Base-by-base conservation (phyloP, 495 filamentous ascomycete species). In the Penicillium daleae region DNA sequence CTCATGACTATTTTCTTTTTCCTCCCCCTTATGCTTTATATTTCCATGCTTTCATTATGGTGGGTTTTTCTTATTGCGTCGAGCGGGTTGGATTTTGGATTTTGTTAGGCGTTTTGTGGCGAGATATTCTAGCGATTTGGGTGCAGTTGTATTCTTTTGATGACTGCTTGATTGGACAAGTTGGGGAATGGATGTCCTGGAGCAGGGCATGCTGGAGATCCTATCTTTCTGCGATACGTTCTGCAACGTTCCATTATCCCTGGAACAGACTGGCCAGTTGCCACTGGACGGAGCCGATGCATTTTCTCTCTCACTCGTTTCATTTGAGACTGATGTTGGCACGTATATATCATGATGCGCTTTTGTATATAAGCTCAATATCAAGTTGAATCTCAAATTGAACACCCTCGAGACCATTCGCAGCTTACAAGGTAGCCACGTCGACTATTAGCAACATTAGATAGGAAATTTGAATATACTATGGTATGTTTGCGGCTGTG, bases 1-100 rank as follows among this genome's bases (percentile, higher is more conserved):
- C 67, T 75, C 72, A 80, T 78, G 76, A 74, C 68, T 70, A 65
- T 69, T 60, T 44, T 50, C 67, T 68, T 66, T 59, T 64, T 69
- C 32, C 58, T 59, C 64, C 51, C 59, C 50, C n/a, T n/a, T n/a
- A n/a, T n/a, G n/a, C 59, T 39, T 37, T 57, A 63, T 50, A 15
- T 26, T 24, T 54, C 27, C 24, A 21, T 19, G 5, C n/a, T 37
- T 35, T 35, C 59, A 29, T 56, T 56, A 55, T 39, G 42, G 39
- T 42, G 39, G n/a, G 39, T 53, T 40, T 59, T 21, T 35, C 56
- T 26, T 42, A 26, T 37, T 31, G 6, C 10, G 22, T 3, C 5
- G 46, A 13, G 46, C 46, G 21, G 26, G 46, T 26, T 5, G 24
- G 48, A n/a, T 27, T 31, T n/a, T n/a, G n/a, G n/a, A 7, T 4